These are phyloP conservation scores for Singerocomus inundabilis DNA, from an alignment of 1,284 basidiomycete species.

Conservation along the genomic window DNA sequence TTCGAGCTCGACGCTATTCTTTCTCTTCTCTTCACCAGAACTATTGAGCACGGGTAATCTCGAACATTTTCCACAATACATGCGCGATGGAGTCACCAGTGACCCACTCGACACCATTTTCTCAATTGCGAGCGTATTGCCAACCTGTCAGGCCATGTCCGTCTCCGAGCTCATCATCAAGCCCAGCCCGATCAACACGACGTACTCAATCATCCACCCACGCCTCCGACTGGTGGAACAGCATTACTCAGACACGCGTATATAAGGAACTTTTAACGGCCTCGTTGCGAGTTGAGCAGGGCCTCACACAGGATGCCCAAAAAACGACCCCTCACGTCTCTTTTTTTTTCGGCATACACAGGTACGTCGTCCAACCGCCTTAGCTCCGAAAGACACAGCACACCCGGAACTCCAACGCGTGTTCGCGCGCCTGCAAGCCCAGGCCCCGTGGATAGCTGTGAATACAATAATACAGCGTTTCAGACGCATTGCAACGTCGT, in stretches of 20 bases:
- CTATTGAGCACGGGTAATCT: too few relatives aligned
- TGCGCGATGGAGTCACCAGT: not conserved
- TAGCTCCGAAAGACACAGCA: not conserved
- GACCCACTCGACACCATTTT: conserved; percentile 17
- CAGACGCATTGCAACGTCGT: conserved; percentile 1
- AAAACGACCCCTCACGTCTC: not conserved
- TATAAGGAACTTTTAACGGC: conserved; percentile 11
- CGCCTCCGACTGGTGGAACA: conserved; percentile 11
- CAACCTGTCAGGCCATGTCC: too few relatives aligned
- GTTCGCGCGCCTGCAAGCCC: not conserved
- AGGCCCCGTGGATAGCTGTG: not conserved
- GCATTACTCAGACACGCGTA: conserved; percentile 2
- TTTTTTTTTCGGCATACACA: not conserved
- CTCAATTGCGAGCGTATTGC: not conserved
- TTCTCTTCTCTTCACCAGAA: too few relatives aligned
- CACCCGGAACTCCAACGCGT: not conserved
- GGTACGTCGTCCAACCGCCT: not conserved
- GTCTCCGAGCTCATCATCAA: conserved; percentile 3
- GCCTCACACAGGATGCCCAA: not conserved
- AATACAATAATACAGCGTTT: conserved; percentile 1
- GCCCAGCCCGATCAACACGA: conserved; percentile 15
- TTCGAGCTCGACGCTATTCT: too few relatives aligned
- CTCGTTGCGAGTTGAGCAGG: not conserved
- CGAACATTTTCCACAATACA: not conserved
- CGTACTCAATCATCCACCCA: conserved; percentile 17